phyloP scores from a whole-genome alignment of 2,329 filamentous ascomycete genomes.

The Fusarium zealandicum region DNA sequence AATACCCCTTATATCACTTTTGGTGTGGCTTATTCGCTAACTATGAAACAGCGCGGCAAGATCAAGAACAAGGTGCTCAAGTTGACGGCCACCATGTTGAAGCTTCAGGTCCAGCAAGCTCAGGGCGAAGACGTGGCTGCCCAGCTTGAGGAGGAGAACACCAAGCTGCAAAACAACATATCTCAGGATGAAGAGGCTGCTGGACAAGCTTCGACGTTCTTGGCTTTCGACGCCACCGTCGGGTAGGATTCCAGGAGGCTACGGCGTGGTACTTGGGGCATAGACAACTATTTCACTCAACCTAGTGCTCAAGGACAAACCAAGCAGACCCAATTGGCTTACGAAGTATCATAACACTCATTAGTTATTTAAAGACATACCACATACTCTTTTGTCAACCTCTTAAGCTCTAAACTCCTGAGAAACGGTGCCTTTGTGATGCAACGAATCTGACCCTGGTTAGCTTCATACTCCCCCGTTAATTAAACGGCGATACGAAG shows the following conservation, averaged over 20 bases:
- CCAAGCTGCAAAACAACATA: constrained; percentile 63
- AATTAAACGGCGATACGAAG: no score
- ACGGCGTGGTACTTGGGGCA: neutral
- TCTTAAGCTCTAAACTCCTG: no score
- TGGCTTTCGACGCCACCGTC: constrained; percentile 34
- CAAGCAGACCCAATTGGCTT: no score
- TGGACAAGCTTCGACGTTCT: constrained; percentile 52
- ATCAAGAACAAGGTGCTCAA: constrained; percentile 69
- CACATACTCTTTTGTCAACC: no score
- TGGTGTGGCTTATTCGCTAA: constrained; percentile 5
- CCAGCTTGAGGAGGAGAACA: constrained; percentile 56
- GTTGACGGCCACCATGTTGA: constrained; percentile 59
- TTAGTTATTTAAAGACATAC: no score
- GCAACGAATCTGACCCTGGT: no score
- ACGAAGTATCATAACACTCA: no score
- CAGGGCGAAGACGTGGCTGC: constrained; percentile 56
- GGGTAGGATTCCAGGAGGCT: neutral
- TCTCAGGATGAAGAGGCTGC: constrained; percentile 54
- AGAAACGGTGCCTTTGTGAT: no score
- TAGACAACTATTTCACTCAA: no score
- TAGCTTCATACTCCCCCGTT: no score
- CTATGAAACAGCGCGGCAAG: constrained; percentile 54
- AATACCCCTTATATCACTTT: no score
- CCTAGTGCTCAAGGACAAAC: no score
- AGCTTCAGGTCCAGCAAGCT: constrained; percentile 58